These are phyloP conservation scores for Plasmodium vinckei DNA, from an alignment of 169 alveolate genomes.

Conservation along the genomic window DNA sequence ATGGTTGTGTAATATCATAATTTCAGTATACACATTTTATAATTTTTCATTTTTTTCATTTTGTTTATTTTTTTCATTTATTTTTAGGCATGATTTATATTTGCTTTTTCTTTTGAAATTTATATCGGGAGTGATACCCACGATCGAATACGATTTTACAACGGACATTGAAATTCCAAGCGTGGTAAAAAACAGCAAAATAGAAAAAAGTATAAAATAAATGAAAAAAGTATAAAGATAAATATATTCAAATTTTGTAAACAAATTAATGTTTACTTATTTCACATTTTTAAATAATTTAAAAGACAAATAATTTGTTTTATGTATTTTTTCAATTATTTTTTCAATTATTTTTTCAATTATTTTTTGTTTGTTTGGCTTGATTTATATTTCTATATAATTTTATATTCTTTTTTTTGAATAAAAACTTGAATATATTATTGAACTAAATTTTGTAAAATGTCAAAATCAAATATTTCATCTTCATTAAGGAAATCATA, in stretches of 20 bases:
- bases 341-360: too few species aligned
- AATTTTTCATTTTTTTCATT: too few species aligned
- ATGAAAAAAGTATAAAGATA: neutral
- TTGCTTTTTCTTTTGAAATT: conserved; percentile 87
- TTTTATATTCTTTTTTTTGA: too few species aligned
- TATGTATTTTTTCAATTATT: too few species aligned
- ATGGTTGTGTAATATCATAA: neutral
- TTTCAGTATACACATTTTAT: too few species aligned
- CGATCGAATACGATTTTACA: conserved; percentile 90
- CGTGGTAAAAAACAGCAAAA: neutral
- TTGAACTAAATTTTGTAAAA: conserved; percentile 20
- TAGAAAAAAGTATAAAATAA: neutral
- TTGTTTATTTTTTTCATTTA: conserved; percentile 24
- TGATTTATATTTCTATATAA: too few species aligned
- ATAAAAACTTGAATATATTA: neutral
- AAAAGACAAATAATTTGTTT: too few species aligned
- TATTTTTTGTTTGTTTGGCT: too few species aligned
- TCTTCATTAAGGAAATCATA: conserved; percentile 18
- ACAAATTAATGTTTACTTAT: neutral
- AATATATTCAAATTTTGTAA: neutral
- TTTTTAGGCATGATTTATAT: conserved; percentile 77
- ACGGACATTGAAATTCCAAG: conserved; percentile 82
- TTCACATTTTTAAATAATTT: too few species aligned
- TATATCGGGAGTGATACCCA: conserved; percentile 89
- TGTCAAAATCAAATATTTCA: conserved; percentile 25